Conservation (phyloP, 768 basidiomycete species). For the Boletus barrowsii region DNA sequence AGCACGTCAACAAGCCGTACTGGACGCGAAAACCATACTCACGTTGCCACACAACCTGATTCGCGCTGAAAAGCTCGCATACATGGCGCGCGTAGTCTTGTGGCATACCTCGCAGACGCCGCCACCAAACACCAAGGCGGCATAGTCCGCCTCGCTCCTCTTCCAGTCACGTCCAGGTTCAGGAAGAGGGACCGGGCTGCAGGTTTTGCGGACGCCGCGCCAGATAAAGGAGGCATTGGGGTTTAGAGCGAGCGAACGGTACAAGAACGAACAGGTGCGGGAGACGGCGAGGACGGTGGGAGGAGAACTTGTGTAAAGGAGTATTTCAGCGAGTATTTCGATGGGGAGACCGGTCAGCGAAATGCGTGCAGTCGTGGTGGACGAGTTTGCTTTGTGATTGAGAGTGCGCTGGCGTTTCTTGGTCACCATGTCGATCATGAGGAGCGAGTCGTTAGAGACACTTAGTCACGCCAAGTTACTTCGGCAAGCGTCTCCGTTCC, state of each 20-base stretch:
- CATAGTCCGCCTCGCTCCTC: conserved; percentile 53
- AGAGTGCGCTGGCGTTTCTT: not conserved
- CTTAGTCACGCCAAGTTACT: no score
- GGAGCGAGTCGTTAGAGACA: no score
- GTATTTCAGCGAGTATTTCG: conserved; percentile 64
- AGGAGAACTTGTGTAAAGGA: conserved; percentile 50
- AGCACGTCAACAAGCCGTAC: no score
- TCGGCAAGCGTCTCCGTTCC: no score
- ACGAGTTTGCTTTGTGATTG: not conserved
- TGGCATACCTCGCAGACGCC: conserved; percentile 59
- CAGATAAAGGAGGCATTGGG: conserved; percentile 53
- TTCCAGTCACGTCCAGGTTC: conserved; percentile 39
- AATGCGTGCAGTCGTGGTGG: not conserved
- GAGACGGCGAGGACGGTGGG: conserved; percentile 58
- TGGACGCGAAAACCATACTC: conserved; percentile 3
- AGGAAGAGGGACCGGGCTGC: conserved; percentile 36
- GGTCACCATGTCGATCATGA: not conserved
- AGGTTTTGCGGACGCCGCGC: conserved; percentile 46
- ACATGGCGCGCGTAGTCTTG: conserved; percentile 35
- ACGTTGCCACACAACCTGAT: conserved; percentile 45
- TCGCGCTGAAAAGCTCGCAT: conserved; percentile 46
- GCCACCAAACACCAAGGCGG: conserved; percentile 59
- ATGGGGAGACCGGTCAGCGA: conserved; percentile 43
- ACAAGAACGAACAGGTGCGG: conserved; percentile 54
- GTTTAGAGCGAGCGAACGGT: conserved; percentile 44